Evolutionary conservation across 169 alveolate genomes (phyloP).

Genomic region (Plasmodium billcollinsi): DNA sequence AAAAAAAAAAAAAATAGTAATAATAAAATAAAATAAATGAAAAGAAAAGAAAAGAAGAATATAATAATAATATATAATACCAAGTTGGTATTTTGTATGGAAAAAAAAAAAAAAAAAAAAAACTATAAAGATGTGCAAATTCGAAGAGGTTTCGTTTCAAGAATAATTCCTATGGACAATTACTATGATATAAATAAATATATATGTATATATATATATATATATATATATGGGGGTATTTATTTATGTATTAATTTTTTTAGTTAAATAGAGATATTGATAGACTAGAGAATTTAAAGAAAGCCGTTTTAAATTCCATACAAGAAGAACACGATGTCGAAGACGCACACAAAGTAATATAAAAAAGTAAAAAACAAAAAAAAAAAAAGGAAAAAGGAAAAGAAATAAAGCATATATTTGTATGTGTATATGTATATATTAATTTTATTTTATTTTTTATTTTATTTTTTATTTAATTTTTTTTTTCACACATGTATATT

Average conservation of each 20-base stretch:
- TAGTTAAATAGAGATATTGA: conserved; percentile 88
- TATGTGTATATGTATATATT: conserved; percentile 46
- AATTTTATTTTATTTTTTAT: not conserved
- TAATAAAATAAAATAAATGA: not conserved
- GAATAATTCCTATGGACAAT: not conserved
- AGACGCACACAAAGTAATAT: conserved; percentile 66
- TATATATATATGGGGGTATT: not conserved
- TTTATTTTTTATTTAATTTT: no score
- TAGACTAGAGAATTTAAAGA: conserved; percentile 87
- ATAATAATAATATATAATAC: conserved; percentile 1
- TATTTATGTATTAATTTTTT: conserved; percentile 7
- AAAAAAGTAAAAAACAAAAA: not conserved
- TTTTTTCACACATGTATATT: not conserved
- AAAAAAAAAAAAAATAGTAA: not conserved
- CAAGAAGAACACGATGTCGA: conserved; percentile 86
- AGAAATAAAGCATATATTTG: conserved; percentile 9
- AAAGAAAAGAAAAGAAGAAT: not conserved
- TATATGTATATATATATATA: not conserved
- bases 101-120: not conserved
- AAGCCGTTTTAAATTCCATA: conserved; percentile 88
- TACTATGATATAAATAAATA: not conserved
- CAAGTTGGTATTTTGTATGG: not conserved
- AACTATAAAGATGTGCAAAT: conserved; percentile 6
- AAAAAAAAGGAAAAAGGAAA: no score
- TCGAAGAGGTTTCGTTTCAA: no score